These are phyloP conservation scores for Apostasia shenzhenica DNA, from an alignment of 106 monocot genomes.

Conservation along the genomic window DNA sequence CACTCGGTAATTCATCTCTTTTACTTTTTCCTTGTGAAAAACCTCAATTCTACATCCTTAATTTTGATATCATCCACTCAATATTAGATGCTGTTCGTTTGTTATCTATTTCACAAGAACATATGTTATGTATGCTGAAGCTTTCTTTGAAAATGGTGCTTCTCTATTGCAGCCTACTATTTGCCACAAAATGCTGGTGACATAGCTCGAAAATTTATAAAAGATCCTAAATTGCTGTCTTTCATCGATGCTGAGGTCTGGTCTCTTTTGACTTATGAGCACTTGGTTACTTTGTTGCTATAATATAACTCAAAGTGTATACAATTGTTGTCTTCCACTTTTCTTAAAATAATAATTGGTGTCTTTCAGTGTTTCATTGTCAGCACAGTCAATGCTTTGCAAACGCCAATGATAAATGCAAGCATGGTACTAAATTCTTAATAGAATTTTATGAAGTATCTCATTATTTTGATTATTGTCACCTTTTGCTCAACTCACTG, in stretches of 20 bases:
- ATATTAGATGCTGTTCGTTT: no score
- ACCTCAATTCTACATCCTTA: no score
- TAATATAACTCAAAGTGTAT: not conserved
- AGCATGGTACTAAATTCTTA: constrained; percentile 64
- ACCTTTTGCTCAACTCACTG: not conserved
- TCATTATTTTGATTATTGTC: not conserved
- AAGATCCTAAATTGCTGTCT: constrained; percentile 74
- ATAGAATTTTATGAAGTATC: not conserved
- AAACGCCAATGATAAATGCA: constrained; percentile 99
- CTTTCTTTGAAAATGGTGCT: constrained; percentile 4
- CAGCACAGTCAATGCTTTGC: constrained; percentile 92
- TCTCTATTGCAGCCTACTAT: constrained; percentile 74
- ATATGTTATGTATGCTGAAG: not conserved
- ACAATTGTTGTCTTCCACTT: not conserved
- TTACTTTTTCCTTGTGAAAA: no score
- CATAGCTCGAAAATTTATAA: constrained; percentile 84
- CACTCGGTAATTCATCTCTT: constrained; percentile 57
- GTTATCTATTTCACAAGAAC: no score
- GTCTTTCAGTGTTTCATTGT: constrained; percentile 91
- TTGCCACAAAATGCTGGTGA: constrained; percentile 93
- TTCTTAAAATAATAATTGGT: constrained; percentile 6
- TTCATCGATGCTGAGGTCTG: constrained; percentile 99
- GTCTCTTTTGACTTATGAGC: constrained; percentile 2
- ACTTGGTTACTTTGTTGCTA: not conserved
- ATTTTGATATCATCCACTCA: no score